Evolutionary conservation across 2,329 filamentous ascomycete genomes (phyloP), one percentile per base, ranked within the genome.

Genomic region (Scedosporium apiospermum): DNA sequence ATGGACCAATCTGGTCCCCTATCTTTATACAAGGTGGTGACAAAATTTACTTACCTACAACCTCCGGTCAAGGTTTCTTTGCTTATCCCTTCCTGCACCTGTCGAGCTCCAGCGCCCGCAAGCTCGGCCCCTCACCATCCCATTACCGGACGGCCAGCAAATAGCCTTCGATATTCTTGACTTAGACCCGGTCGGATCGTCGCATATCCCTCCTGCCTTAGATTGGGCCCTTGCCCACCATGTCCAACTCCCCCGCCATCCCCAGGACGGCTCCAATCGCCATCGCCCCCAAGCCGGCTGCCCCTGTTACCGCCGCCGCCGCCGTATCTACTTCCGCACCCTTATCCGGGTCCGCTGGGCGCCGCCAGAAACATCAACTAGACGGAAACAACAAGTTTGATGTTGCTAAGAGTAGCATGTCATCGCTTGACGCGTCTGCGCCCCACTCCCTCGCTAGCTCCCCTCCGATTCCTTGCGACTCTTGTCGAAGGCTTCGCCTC

Each of bases 401-500:
- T 66, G 74, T 78, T 63, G 79, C 76, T 65, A 76, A 79, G 62
- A 76, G 77, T 67, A 82, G 79, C 69, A 78, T 69, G 79, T 79
- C 63, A 44, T 64, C 63, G 4, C 53, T 62, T 58, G 53, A 61
- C 60, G 42, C 46, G 44, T 58, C 53, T 7, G 53, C 41, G 16
- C 57, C 55, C n/a, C 59, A 64, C 76, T 71, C 71, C 69, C 71
- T 72, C 63, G 70, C 73, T 65, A 71, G 74, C 64, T 75, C 77
- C 61, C 76, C 78, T 64, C 69, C 75, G 63, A 77, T 82, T 63
- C 83, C 86, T 46, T 91, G 89, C 75, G 88, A 91, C 76, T 85
- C 88, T 64, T 95, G 91, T 74, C 82, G 87, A 66, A 82, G 83
- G 73, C 84, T 88, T 67, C 89, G 90, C 73, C 85, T 85, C 69